Conservation (phyloP, 2,329 filamentous ascomycete species). For the Calonectria pseudoreteaudii region DNA sequence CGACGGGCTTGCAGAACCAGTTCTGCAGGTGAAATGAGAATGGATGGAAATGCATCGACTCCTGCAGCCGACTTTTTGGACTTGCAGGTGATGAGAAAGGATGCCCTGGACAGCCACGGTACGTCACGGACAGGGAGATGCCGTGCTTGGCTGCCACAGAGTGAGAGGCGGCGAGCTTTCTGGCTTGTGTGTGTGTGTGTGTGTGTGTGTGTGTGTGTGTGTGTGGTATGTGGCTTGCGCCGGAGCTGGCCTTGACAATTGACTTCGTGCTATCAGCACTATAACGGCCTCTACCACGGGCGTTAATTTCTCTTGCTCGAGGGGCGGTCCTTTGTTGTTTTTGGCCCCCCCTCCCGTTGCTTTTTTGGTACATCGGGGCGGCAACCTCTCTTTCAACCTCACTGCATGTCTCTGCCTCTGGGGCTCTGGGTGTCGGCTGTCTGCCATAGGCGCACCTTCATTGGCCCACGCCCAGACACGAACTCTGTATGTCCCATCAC, state of each 20-base stretch:
- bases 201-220: too few relatives aligned
- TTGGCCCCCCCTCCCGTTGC: too few relatives aligned
- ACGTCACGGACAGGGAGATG: background rate
- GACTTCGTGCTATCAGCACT: background rate
- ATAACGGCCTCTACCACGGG: background rate
- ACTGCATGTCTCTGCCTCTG: background rate
- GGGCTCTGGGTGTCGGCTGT: background rate
- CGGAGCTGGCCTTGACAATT: background rate
- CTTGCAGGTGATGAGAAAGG: background rate
- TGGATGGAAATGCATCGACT: background rate
- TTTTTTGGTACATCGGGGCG: background rate
- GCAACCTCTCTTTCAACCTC: background rate
- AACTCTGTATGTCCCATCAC: background rate
- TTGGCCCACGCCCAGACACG: background rate
- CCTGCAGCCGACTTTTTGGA: background rate
- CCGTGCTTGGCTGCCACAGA: background rate
- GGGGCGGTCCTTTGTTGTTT: background rate
- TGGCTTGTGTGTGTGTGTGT: too few relatives aligned
- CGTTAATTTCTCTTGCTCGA: background rate
- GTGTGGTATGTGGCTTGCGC: background rate
- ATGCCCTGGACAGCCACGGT: background rate
- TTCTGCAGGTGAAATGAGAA: slow-evolving; percentile 6
- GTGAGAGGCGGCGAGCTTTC: background rate
- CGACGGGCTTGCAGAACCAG: background rate
- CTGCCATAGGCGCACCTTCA: background rate